Evolutionary conservation across 345 rosid species (phyloP), one percentile per base, ranked within the genome.

Genomic region (Lagerstroemia speciosa): DNA sequence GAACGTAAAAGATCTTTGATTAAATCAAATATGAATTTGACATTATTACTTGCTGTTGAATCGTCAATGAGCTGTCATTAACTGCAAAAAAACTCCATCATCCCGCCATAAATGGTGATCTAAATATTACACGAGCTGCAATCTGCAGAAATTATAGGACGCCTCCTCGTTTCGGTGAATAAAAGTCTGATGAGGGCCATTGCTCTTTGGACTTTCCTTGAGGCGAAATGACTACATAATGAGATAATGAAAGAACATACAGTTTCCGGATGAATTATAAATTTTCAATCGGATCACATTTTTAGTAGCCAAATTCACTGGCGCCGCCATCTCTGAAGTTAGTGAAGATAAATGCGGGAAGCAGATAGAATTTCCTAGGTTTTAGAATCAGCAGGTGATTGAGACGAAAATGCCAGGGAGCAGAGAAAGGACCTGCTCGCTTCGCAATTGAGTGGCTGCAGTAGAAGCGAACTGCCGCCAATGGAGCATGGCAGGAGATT

Each of bases 371-470:
- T 33, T 60, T 27, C 27, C 64, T 24, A 33, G 19, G 27, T 0
- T 26, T 7, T 41, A 16, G 14, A 16, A 41, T 8, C 46, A 48
- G 20, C 17, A n/a, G 24, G 55, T 19, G 55, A 48, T 5, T 48
- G n/a, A 38, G 43, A 48, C 20, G 69, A 27, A 46, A 65, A 53
- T 24, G 17, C 5, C 27, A 30, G 69, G 20, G 27, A 10, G 22
- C 0, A 14, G 41, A 0, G 69, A 29, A 41, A 8, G 16, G 43
- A 71, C 74, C 74, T 53, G 74, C 33, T 37, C 63, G 46, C 45
- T 50, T 30, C 63, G 40, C 34, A 14, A 55, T 12, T 14, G 66
- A n/a, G 22, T n/a, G 45, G 10, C 22, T 33, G 34, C 57, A 63
- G 30, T 46, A 62, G 72, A 61, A 31, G 58, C 60, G 69, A 19